phyloP scores from a whole-genome alignment of 176 grass and related monocot species.

The Eragrostis nindensis region DNA sequence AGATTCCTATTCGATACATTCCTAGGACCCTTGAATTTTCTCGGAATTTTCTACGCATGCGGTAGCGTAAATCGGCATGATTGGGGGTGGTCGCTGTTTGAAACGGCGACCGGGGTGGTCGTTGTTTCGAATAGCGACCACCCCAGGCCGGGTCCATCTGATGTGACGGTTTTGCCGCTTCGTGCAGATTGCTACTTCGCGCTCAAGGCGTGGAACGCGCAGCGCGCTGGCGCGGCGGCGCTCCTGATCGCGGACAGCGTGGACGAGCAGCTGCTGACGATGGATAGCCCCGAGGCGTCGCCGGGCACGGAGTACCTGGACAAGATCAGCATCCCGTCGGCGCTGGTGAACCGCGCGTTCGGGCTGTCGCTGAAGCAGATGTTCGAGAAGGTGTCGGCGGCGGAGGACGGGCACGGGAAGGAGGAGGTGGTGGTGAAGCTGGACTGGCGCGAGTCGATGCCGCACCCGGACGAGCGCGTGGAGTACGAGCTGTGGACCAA shows the following conservation, averaged over 20 bases:
- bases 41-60: not conserved
- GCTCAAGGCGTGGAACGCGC: slow-evolving; percentile 91
- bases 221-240: slow-evolving; percentile 81
- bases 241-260: slow-evolving; percentile 76
- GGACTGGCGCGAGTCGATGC: slow-evolving; percentile 96
- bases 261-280: slow-evolving; percentile 88
- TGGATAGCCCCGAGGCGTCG: slow-evolving; percentile 79
- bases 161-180: not conserved
- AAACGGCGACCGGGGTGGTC: no score
- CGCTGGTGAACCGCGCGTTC: slow-evolving; percentile 70
- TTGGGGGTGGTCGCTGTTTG: not conserved
- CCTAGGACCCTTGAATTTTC: not conserved
- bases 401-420: not conserved
- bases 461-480: slow-evolving; percentile 89
- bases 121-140: no score
- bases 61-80: not conserved
- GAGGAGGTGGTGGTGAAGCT: slow-evolving; percentile 79
- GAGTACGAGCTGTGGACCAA: slow-evolving; percentile 99
- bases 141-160: not conserved
- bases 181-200: slow-evolving; percentile 87
- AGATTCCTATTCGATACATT: not conserved
- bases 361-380: slow-evolving; percentile 66
- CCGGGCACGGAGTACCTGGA: slow-evolving; percentile 54
- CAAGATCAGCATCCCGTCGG: slow-evolving; percentile 90
- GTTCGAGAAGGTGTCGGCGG: slow-evolving; percentile 1